Evolutionary conservation across 1,139 yeast species (phyloP).

Genomic region (Pichia sp.): DNA sequence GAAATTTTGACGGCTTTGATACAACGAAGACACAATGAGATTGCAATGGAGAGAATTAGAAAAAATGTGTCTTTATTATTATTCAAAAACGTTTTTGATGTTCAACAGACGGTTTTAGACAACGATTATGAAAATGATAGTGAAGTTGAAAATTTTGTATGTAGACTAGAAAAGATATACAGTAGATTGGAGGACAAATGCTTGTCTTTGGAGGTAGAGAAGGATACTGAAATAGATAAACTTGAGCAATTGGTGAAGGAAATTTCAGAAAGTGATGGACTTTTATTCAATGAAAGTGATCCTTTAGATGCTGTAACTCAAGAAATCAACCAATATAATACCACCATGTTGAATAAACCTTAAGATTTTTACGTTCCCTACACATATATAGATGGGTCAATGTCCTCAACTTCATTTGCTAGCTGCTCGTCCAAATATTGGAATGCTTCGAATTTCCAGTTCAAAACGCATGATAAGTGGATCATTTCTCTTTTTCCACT

Average conservation of each 20-base stretch:
- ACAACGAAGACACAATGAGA: constrained; percentile 9
- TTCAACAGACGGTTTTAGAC: not conserved
- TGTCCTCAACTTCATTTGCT: constrained; percentile 23
- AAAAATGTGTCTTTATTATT: constrained; percentile 3
- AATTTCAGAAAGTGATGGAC: not conserved
- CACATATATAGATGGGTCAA: constrained; percentile 28
- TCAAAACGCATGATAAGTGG: constrained; percentile 66
- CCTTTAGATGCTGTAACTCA: not conserved
- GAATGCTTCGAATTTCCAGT: constrained; percentile 81
- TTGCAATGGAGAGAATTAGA: constrained; percentile 7
- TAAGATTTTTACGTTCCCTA: not conserved
- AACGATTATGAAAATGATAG: not conserved
- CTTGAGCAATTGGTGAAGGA: not conserved
- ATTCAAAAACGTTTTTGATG: not conserved
- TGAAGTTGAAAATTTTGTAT: constrained; percentile 6
- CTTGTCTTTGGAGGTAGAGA: not conserved
- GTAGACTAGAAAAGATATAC: constrained; percentile 4
- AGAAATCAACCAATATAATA: not conserved
- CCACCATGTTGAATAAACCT: not conserved
- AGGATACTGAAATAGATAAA: not conserved
- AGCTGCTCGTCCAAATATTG: constrained; percentile 38
- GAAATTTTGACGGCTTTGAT: constrained; percentile 5
- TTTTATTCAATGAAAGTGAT: not conserved
- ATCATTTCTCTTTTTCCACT: constrained; percentile 69
- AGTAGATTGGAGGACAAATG: not conserved